Percentiles rank a stretch among this genome's conserved stretches.
phyloP scores from a whole-genome alignment of 140 eudicot species.

The Erigeron philadelphicus region DNA sequence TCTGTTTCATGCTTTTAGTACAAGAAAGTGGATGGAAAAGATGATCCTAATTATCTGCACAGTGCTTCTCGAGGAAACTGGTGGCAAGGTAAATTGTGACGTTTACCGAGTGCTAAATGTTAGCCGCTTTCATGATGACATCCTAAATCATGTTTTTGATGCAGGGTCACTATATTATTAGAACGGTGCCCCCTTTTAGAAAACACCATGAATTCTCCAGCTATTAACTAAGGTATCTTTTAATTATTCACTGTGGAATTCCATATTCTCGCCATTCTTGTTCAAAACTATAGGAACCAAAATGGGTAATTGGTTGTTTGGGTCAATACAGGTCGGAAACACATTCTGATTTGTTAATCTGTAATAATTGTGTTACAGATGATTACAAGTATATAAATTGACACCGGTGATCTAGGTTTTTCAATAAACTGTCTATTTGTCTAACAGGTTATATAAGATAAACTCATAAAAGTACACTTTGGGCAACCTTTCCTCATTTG shows the following conservation, averaged over 20 bases:
- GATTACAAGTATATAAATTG: background rate
- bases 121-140: background rate
- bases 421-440: background rate
- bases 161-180: conserved; percentile 77
- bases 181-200: conserved; percentile 20
- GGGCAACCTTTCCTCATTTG: too few relatives aligned
- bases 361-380: background rate
- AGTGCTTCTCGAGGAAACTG: conserved; percentile 61
- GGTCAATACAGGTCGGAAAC: background rate
- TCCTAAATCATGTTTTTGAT: conserved; percentile 8
- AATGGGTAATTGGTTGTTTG: background rate
- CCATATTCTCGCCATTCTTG: background rate
- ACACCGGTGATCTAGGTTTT: background rate
- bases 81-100: conserved; percentile 56
- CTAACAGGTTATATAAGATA: background rate
- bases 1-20: conserved; percentile 26
- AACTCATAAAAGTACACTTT: background rate
- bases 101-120: background rate
- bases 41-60: conserved; percentile 42
- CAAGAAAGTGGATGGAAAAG: conserved; percentile 46
- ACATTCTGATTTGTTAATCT: background rate
- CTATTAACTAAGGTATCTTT: conserved; percentile 41
- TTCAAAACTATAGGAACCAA: background rate
- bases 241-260: conserved; percentile 14
- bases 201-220: conserved; percentile 33